Base-by-base conservation (phyloP, 371 early-diverging fungal genomes). In the Apophysomyces variabilis region DNA sequence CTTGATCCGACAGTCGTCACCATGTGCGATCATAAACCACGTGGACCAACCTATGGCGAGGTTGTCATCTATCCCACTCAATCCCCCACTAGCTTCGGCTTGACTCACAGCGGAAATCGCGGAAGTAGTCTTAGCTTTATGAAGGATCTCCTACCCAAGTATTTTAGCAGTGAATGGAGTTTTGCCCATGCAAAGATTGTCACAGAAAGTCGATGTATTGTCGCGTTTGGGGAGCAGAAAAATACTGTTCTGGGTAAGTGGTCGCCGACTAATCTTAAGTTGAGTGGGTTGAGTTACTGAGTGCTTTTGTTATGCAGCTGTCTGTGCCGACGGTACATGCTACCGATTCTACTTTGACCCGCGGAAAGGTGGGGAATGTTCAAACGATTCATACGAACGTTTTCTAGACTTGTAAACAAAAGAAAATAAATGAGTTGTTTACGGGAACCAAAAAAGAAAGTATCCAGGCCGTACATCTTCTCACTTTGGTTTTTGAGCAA, bases 131-230 rank as follows among this genome's bases (percentile, higher is more conserved):
- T 97, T 0, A 89, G 92, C 46, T 96, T 95, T 65, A 90, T 97
- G 89, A 93, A 96, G 72, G 93, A 95, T 47, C 66, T 95, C 13
- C 72, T 97, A 64, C 96, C 95, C 18, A 94, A 95, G 71, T 96
- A 97, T 72, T 96, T 97, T 80, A 91, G 93, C 16, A 93, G 93
- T 13, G 94, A 94, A 67, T 96, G 96, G 95, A 90, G 92, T 9
- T 97, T 96, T 85, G 95, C 96, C 4, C 90, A 95, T 67, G 95
- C 91, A 61, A 85, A 89, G 58, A 82, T 96, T 9, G 87, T 90
- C 14, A 86, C 86, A 4, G 95, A 95, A 66, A 86, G 87, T 62
- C 86, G 90, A 61, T 95, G 92, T 69, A 84, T 94, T 7, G 90
- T 90, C 59, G 93, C 90, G 8, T 96, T 97, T 83, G 92, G 88